Percentiles rank a stretch among this genome's conserved stretches.
Conservation (phyloP, 73 alveolate genomes). For the Paramecium pentaurelia region DNA sequence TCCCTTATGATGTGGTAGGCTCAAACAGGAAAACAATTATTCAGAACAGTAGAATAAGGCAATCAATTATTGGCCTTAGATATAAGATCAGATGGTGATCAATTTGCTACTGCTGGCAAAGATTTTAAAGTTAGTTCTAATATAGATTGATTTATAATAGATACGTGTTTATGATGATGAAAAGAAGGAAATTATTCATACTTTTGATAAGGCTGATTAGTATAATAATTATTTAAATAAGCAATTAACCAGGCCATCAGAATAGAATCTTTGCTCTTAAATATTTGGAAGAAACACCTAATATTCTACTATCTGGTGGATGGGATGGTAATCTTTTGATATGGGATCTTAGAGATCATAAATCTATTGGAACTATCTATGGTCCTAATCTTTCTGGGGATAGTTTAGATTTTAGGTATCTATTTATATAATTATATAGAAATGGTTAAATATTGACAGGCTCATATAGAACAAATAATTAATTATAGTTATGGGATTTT, state of each 20-base stretch:
- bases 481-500: constrained; percentile 80
- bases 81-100: constrained; percentile 87
- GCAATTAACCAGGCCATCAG: constrained; percentile 77
- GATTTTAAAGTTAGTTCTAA: constrained; percentile 66
- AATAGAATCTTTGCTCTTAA: constrained; percentile 82
- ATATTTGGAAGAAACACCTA: constrained; percentile 75
- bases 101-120: constrained; percentile 91
- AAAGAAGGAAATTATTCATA: constrained; percentile 68
- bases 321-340: constrained; percentile 87
- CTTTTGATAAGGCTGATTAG: constrained; percentile 71
- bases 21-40: constrained; percentile 81
- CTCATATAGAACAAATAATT: constrained; percentile 75
- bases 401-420: constrained; percentile 65
- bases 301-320: constrained; percentile 82
- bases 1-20: constrained; percentile 89
- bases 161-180: constrained; percentile 65
- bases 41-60: constrained; percentile 81
- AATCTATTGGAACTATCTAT: constrained; percentile 73
- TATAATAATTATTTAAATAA: neutral
- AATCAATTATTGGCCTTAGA: constrained; percentile 90
- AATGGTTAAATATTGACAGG: constrained; percentile 83
- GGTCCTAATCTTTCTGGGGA: constrained; percentile 86
- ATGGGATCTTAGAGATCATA: constrained; percentile 85
- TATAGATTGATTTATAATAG: constrained; percentile 22
- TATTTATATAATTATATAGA: neutral